Evolutionary conservation across 345 rosid species (phyloP).

Genomic region (Citrus sp.): DNA sequence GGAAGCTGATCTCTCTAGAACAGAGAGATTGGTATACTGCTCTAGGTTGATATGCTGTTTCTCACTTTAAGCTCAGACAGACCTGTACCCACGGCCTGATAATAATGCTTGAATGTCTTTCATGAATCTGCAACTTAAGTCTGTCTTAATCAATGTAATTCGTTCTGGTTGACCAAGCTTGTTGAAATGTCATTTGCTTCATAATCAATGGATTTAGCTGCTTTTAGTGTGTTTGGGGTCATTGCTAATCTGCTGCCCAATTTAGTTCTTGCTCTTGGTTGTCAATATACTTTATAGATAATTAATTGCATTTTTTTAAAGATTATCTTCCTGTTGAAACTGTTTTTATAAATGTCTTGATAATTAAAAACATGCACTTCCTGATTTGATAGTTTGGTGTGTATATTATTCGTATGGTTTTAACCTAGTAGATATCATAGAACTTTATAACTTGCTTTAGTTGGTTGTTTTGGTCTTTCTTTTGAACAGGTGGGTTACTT

Average conservation of each 20-base stretch:
- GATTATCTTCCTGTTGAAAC: background rate
- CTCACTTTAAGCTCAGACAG: background rate
- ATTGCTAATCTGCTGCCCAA: background rate
- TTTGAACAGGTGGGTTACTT: conserved; percentile 77
- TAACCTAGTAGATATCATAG: background rate
- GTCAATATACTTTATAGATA: background rate
- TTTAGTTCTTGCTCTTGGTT: background rate
- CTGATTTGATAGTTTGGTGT: background rate
- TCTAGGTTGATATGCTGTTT: background rate
- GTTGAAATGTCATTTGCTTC: too few relatives aligned
- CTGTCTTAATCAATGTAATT: too few relatives aligned
- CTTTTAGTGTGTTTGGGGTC: background rate
- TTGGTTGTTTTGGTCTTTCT: conserved; percentile 11
- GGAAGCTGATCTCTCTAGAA: background rate
- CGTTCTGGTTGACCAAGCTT: background rate
- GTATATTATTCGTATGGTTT: background rate
- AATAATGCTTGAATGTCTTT: background rate
- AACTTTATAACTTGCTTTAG: background rate
- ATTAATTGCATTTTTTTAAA: background rate
- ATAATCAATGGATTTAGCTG: background rate
- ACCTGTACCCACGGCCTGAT: background rate
- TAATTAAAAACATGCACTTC: background rate
- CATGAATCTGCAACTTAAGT: background rate
- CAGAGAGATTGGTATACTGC: background rate
- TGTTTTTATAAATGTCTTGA: too few relatives aligned